phyloP scores from a whole-genome alignment of 2,329 filamentous ascomycete genomes.

The Penicillium glabrum region DNA sequence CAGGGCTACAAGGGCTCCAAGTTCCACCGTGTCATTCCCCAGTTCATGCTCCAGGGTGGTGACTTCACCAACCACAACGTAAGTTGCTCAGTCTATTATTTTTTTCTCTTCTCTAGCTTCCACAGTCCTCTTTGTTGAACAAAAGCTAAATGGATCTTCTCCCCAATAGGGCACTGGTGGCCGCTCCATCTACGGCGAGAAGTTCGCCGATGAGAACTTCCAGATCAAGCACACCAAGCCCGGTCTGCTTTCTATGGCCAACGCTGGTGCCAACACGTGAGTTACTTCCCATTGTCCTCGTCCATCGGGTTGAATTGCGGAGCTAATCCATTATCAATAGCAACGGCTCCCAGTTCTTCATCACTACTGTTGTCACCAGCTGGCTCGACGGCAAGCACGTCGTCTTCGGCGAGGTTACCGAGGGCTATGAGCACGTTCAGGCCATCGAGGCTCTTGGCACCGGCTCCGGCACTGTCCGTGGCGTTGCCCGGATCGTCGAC shows the following conservation, averaged over 20 bases:
- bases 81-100: conserved; percentile 37
- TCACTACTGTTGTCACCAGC: conserved; percentile 66
- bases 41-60: conserved; percentile 96
- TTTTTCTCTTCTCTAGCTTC: conserved; percentile 15
- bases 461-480: conserved; percentile 52
- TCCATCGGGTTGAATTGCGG: neutral
- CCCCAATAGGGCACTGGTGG: conserved; percentile 74
- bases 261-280: conserved; percentile 89
- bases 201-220: conserved; percentile 95
- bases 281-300: conserved; percentile 23
- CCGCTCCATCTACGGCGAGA: conserved; percentile 93
- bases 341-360: conserved; percentile 73
- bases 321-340: conserved; percentile 24
- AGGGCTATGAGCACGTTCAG: conserved; percentile 56
- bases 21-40: conserved; percentile 90
- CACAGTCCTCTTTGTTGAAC: neutral
- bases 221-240: conserved; percentile 68
- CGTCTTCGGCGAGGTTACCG: conserved; percentile 65
- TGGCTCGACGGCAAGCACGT: conserved; percentile 71
- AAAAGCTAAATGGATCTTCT: conserved; percentile 4
- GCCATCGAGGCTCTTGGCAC: conserved; percentile 61
- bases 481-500: conserved; percentile 54
- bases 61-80: conserved; percentile 93
- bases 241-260: conserved; percentile 90
- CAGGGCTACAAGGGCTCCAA: conserved; percentile 79